Base-by-base conservation (phyloP, 257 asterid genomes). In the Solanum clarkiae region DNA sequence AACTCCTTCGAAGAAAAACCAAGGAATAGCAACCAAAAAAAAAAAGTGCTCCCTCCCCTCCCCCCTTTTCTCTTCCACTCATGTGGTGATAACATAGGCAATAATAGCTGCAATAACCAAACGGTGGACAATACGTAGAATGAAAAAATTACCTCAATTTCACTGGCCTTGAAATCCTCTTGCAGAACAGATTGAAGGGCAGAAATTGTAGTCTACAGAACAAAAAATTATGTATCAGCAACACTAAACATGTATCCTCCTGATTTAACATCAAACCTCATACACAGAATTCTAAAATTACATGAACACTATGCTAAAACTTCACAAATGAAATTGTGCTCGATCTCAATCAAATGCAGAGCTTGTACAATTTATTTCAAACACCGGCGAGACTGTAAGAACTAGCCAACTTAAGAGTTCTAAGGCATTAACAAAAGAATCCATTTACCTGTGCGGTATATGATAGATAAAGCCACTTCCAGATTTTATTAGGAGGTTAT, bases 111-210 rank as follows among this genome's bases (percentile, higher is more conserved):
- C 32, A 72, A 53, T 24, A 71, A 24, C 45, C 51, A 69, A 53
- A 44, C 40, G 63, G 40, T 13, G 7, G 45, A 49, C 29, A 13
- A 57, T 42, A 51, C 4, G 32, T 29, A 51, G 65, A 63, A 15
- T 20, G 7, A 66, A 62, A 77, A 59, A 86, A 10, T 59, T 93
- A 96, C 99, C 99, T 96, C 99, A 84, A 96, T 96, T 89, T 96
- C 99, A 89, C 90, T 96, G 86, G 99, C 98, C 92, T 94, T 96
- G 90, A 96, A 96, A 90, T 96, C 99, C 88, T 96, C 99, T 88
- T 96, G 99, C 17, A 96, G 95, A 82, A 96, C 98, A 79, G 99
- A 96, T 82, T 96, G 99, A 87, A 96, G 91, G 84, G 99, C 99
- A 66, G 98, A 93, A 75, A 96, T 94, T 55, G 99, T 94, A 71